Evolutionary conservation across 768 basidiomycete genomes (phyloP), one percentile per base, ranked within the genome.

Genomic region (Gyrodon lividus): DNA sequence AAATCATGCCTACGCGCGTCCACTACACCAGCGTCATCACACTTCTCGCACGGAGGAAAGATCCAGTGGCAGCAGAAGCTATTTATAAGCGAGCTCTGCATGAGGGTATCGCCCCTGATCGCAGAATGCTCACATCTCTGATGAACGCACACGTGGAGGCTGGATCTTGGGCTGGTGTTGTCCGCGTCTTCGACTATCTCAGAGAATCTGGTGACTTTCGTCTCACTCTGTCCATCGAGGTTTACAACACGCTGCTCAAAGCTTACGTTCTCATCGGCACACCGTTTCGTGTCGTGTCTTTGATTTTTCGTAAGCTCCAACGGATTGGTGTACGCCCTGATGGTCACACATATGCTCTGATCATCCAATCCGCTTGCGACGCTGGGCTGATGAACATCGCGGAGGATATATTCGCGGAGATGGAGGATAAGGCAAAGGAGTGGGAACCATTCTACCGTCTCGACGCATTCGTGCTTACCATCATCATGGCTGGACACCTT

Each of bases 101-200:
- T 14, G 82, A 86, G 34, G 84, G 83, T 14, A 61, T 92, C 48
- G 65, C 69, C 14, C 87, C 87, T 3, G 84, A 89, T 64, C 72
- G 74, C 31, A 70, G 65, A 34, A 85, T 92, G 84, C 72, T 85
- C 56, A 77, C 81, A 13, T 71, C 86, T 6, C 66, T 96, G 43
- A 84, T 98, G 83, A 82, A 89, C 59, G 92, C 87, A 0, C 82
- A 94, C 61, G 86, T 91, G 43, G 83, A 89, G 61, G 77, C 83
- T 2, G 89, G 87, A 2, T 83, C 85, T 10, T 97, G 92, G 91
- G 67, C 72, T 40, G 84, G 84, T 22, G 91, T 86, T 17, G 76
- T 92, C 51, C 76, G 79, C 20, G 72, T 83, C 12, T 96, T 87
- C 61, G 80, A 86, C 56, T 82, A 79, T 56, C 70, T 91, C 40